phyloP scores from a whole-genome alignment of 1,284 basidiomycete species.

The Pseudozyma hubeiensis region DNA sequence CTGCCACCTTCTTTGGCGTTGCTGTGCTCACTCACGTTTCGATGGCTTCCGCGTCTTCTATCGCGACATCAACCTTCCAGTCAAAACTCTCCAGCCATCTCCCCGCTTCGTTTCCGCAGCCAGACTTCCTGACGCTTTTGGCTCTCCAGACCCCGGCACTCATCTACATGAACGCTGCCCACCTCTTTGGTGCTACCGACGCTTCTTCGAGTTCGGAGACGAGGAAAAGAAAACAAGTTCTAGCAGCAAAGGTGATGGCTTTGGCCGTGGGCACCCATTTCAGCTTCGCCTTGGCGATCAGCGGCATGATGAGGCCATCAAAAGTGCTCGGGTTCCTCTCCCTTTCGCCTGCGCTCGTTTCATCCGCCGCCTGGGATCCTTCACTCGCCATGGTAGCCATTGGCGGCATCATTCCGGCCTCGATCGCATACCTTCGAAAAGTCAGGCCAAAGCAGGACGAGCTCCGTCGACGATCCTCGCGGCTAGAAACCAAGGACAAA shows the following conservation, averaged over 20 bases:
- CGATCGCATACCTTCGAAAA: conserved; percentile 63
- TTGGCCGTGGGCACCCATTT: conserved; percentile 63
- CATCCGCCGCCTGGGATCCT: conserved; percentile 69
- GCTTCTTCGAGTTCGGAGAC: not conserved
- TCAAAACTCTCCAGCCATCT: conserved; percentile 14
- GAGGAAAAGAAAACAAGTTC: conserved; percentile 11
- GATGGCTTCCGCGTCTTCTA: conserved; percentile 4
- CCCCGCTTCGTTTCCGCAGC: conserved; percentile 22
- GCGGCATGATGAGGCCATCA: conserved; percentile 61
- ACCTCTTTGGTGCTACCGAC: conserved; percentile 7
- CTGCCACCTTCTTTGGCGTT: conserved; percentile 62
- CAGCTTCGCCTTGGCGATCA: conserved; percentile 63
- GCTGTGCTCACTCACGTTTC: conserved; percentile 59
- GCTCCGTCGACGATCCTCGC: conserved; percentile 7
- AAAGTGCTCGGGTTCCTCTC: conserved; percentile 33
- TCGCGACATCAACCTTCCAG: not conserved
- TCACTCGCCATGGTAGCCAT: conserved; percentile 71
- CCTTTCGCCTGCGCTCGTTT: conserved; percentile 19
- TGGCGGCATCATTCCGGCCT: conserved; percentile 71
- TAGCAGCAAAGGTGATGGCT: conserved; percentile 48
- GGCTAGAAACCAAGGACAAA: conserved; percentile 4
- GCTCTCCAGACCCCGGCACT: conserved; percentile 57
- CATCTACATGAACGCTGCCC: conserved; percentile 29
- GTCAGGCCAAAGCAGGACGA: conserved; percentile 47
- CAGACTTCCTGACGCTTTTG: conserved; percentile 30